Conservation (phyloP, 2,329 filamentous ascomycete genomes). For the Arthrobotrys conoides region DNA sequence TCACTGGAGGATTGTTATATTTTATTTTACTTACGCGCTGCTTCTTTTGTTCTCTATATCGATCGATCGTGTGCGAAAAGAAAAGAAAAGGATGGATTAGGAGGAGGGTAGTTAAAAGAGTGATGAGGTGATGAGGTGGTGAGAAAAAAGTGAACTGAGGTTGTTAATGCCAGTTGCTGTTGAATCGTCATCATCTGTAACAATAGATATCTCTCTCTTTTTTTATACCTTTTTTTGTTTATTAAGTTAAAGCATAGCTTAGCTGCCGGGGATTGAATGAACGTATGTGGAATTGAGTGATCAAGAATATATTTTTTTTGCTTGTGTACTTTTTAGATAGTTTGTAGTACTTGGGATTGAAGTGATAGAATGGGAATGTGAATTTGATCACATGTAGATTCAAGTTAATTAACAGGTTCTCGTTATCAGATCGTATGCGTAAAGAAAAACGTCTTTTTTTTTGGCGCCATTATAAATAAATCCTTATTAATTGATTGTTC, state of each 20-base stretch:
- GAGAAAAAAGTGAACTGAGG: too few species aligned
- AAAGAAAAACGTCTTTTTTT: too few species aligned
- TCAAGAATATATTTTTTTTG: too few species aligned
- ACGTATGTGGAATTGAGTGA: background rate
- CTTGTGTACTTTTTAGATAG: too few species aligned
- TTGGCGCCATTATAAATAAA: constrained; percentile 12
- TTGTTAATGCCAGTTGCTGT: background rate
- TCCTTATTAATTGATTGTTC: background rate
- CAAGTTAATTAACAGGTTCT: background rate
- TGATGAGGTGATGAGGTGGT: too few species aligned
- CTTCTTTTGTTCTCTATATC: background rate
- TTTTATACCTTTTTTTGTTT: background rate
- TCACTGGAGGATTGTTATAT: background rate
- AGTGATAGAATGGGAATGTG: too few species aligned
- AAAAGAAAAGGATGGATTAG: too few species aligned
- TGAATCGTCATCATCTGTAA: constrained; percentile 4
- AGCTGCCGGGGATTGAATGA: background rate
- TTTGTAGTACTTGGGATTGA: too few species aligned
- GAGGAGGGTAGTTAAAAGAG: too few species aligned
- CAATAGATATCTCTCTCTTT: background rate
- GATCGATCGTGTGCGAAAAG: background rate
- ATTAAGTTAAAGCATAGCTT: background rate
- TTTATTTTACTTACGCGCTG: background rate
- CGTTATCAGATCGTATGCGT: constrained; percentile 9
- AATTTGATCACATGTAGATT: too few species aligned